These are phyloP conservation scores for Pleurotus salmoneostramineus DNA, from an alignment of 768 basidiomycete genomes.

Conservation along the genomic window DNA sequence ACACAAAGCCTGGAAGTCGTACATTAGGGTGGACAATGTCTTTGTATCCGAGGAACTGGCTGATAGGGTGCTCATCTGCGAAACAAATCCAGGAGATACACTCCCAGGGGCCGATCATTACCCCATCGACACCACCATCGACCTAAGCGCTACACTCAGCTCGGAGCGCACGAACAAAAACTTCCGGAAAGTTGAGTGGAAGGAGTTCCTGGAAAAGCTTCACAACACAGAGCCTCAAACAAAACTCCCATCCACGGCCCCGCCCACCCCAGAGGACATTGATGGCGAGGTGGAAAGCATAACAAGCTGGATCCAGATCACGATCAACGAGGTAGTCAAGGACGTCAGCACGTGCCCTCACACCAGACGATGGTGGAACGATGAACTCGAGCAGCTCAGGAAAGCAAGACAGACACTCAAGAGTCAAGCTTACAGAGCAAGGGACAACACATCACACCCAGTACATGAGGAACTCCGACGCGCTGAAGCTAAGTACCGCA, in stretches of 20 bases:
- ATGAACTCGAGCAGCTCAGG: no score
- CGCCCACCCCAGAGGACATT: background rate
- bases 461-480: no score
- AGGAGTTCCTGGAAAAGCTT: slow-evolving; percentile 13
- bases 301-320: no score
- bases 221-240: background rate
- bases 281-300: background rate
- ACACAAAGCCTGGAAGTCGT: slow-evolving; percentile 16
- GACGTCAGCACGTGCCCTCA: no score
- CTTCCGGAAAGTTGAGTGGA: slow-evolving; percentile 20
- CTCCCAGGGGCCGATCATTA: slow-evolving; percentile 27
- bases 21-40: slow-evolving; percentile 31
- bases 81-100: slow-evolving; percentile 7
- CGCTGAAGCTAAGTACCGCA: no score
- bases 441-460: no score
- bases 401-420: no score
- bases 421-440: no score
- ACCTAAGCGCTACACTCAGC: slow-evolving; percentile 3
- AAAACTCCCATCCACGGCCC: background rate
- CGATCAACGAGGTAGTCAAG: no score
- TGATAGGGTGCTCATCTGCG: slow-evolving; percentile 18
- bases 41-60: slow-evolving; percentile 17
- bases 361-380: no score
- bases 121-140: slow-evolving; percentile 22
- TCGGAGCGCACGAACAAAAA: slow-evolving; percentile 8